These are phyloP conservation scores for Mycena rebaudengoi DNA, from an alignment of 768 basidiomycete species.

Conservation along the genomic window DNA sequence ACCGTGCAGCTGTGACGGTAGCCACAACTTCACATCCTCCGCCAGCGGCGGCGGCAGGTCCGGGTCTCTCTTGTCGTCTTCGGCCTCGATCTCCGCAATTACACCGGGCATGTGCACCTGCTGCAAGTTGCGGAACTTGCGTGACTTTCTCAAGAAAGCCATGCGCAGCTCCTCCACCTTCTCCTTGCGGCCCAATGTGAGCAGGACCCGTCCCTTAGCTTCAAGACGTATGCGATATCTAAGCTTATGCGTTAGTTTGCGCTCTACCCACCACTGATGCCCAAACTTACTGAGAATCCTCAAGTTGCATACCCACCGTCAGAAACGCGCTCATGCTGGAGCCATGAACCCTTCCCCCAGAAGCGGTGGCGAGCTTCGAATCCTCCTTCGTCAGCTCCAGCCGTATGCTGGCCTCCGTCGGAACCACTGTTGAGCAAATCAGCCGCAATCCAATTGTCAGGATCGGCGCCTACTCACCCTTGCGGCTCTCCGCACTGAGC, in stretches of 20 bases:
- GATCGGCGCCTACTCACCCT: background rate
- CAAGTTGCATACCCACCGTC: background rate
- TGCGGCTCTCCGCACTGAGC: background rate
- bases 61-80: constrained; percentile 7
- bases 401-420: background rate
- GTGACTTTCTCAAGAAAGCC: background rate
- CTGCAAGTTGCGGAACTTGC: constrained; percentile 2
- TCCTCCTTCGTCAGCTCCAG: background rate
- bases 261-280: background rate
- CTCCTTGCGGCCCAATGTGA: background rate
- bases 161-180: constrained; percentile 13
- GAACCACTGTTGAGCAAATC: too few species aligned
- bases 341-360: background rate
- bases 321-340: background rate
- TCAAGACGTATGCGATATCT: background rate
- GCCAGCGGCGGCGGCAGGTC: background rate
- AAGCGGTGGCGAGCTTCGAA: background rate
- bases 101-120: constrained; percentile 11
- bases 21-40: constrained; percentile 10
- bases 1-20: background rate
- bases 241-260: background rate
- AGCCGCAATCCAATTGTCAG: too few species aligned
- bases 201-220: background rate
- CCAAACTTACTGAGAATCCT: background rate
- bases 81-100: background rate